Evolutionary conservation across 2,329 filamentous ascomycete genomes (phyloP).

Genomic region (Lizonia empirigonia): DNA sequence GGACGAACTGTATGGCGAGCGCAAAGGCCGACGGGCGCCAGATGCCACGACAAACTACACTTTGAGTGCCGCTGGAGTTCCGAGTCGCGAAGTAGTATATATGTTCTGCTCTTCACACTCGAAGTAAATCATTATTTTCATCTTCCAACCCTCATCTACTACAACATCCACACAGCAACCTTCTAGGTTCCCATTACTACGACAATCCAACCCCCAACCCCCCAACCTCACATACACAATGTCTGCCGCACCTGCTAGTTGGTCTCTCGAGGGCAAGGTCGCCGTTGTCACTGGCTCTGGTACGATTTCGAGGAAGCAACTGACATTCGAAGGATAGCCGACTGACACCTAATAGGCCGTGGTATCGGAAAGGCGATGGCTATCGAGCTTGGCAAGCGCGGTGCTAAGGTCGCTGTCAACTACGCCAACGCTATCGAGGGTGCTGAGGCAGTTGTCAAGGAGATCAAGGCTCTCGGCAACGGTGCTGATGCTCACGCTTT

Average conservation of each 20-base stretch:
- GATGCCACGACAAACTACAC: constrained; percentile 30
- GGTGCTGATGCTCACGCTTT: constrained; percentile 68
- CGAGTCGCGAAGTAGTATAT: constrained; percentile 41
- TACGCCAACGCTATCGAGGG: constrained; percentile 69
- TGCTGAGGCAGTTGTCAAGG: constrained; percentile 68
- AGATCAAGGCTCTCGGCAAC: constrained; percentile 65
- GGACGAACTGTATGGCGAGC: constrained; percentile 26
- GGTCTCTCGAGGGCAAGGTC: constrained; percentile 60
- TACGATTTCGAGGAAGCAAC: constrained; percentile 30
- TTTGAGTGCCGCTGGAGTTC: constrained; percentile 39
- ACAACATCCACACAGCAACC: constrained; percentile 23
- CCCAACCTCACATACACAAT: constrained; percentile 40
- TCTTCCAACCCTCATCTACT: constrained; percentile 18
- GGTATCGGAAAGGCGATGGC: constrained; percentile 72
- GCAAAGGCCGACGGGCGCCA: constrained; percentile 26
- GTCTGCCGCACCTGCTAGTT: constrained; percentile 52
- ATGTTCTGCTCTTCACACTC: constrained; percentile 28
- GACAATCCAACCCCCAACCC: constrained; percentile 21
- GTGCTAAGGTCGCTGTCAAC: constrained; percentile 70
- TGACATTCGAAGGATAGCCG: neutral
- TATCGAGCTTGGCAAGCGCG: constrained; percentile 67
- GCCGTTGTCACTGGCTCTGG: constrained; percentile 60
- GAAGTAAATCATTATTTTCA: constrained; percentile 30
- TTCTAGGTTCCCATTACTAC: constrained; percentile 8
- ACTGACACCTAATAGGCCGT: constrained; percentile 53